Percentiles rank a stretch among this genome's conserved stretches.
These are phyloP conservation scores for Carex sylvatica DNA, from an alignment of 202 grass and related monocot genomes.

Conservation along the genomic window DNA sequence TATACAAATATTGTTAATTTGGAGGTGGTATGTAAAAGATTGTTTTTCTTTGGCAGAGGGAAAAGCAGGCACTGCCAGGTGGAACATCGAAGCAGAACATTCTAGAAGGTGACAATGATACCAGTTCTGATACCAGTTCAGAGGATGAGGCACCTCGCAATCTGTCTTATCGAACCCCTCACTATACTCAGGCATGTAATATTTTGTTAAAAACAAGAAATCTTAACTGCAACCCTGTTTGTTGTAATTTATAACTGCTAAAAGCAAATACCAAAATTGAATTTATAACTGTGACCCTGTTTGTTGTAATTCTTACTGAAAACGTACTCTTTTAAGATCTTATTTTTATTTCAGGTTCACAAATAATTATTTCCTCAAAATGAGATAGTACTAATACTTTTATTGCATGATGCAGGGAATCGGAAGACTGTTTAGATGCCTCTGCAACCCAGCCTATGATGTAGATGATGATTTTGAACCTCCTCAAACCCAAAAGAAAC, in stretches of 20 bases:
- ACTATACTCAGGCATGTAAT: conserved; percentile 73
- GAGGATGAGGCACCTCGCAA: conserved; percentile 55
- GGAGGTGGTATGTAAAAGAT: not conserved
- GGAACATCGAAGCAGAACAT: conserved; percentile 59
- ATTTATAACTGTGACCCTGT: not conserved
- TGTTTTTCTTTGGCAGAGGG: conserved; percentile 40
- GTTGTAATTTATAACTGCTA: not conserved
- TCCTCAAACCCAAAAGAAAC: conserved; percentile 29
- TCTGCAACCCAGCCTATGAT: conserved; percentile 98
- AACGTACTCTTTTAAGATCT: not conserved
- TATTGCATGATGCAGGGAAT: conserved; percentile 65
- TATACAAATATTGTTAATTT: not conserved
- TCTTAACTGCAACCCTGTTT: not conserved
- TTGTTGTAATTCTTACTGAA: not conserved
- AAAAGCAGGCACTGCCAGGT: conserved; percentile 67
- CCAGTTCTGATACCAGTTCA: conserved; percentile 78
- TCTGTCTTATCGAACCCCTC: conserved; percentile 69
- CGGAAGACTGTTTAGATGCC: conserved; percentile 87
- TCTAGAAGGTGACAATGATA: conserved; percentile 52
- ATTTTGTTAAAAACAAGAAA: not conserved
- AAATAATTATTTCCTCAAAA: not conserved
- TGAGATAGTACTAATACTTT: not conserved
- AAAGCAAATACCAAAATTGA: not conserved
- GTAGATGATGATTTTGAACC: conserved; percentile 93
- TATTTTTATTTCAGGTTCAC: not conserved